phyloP scores from a whole-genome alignment of 345 rosid species.

The Dipteronia dyeriana region DNA sequence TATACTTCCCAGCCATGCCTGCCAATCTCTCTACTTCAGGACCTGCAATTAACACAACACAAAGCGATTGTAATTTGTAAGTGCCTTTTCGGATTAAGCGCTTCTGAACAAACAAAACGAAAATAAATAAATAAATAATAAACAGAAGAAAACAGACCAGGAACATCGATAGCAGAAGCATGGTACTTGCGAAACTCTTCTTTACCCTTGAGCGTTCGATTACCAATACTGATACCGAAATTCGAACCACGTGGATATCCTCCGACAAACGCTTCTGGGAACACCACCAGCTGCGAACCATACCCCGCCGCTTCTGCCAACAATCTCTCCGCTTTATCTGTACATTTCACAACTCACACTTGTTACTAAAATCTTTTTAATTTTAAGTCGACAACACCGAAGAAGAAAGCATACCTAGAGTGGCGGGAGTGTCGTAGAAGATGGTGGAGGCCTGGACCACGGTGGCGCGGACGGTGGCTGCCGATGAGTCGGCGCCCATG shows the following conservation, averaged over 20 bases:
- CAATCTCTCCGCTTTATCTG: slow-evolving; percentile 90
- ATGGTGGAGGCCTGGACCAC: slow-evolving; percentile 92
- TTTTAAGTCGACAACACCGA: background rate
- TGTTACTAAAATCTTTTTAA: background rate
- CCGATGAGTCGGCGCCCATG: slow-evolving; percentile 64
- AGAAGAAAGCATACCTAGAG: slow-evolving; percentile 50
- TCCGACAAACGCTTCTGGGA: slow-evolving; percentile 94
- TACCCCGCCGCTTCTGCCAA: slow-evolving; percentile 78
- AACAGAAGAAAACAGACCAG: slow-evolving; percentile 48
- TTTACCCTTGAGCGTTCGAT: slow-evolving; percentile 67
- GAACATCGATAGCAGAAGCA: slow-evolving; percentile 83
- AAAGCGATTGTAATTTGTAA: background rate
- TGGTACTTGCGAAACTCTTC: slow-evolving; percentile 91
- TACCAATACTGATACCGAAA: slow-evolving; percentile 76
- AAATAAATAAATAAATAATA: too few relatives aligned
- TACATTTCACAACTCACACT: background rate
- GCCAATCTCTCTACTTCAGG: slow-evolving; percentile 84
- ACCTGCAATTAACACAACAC: slow-evolving; percentile 39
- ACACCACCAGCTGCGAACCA: slow-evolving; percentile 86
- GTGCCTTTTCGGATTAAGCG: background rate
- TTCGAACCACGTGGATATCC: slow-evolving; percentile 91
- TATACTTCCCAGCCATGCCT: slow-evolving; percentile 83
- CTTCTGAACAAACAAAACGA: too few relatives aligned
- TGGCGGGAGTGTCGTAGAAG: slow-evolving; percentile 89
- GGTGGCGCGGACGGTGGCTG: slow-evolving; percentile 73